A percentile compares a stretch with the other conserved stretches of the same genome.
Evolutionary conservation across 176 grass and related monocot species (phyloP).

Genomic region (Raddia guianensis): DNA sequence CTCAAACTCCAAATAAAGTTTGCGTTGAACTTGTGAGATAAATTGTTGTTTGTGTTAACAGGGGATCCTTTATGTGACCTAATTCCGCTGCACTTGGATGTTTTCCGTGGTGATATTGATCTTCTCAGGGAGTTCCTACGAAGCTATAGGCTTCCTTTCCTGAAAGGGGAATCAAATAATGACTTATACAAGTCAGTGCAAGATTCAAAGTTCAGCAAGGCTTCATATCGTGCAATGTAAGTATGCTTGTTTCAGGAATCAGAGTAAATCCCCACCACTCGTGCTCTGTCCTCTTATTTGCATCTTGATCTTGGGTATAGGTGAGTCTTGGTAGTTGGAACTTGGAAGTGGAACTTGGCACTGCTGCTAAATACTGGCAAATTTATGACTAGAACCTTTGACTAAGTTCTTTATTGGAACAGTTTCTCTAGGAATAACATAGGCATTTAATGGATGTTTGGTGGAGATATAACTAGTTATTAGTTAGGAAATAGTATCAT

Average conservation of each 20-base stretch:
- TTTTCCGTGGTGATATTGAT: constrained; percentile 73
- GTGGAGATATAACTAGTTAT: not conserved
- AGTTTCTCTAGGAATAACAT: not conserved
- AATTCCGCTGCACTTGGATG: constrained; percentile 91
- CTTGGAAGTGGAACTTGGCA: not conserved
- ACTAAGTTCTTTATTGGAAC: not conserved
- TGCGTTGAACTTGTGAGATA: not conserved
- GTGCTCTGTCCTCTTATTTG: not conserved
- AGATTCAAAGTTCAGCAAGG: constrained; percentile 66
- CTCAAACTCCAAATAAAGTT: not conserved
- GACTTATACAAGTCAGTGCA: constrained; percentile 30
- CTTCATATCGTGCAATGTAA: constrained; percentile 82
- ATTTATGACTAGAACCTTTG: not conserved
- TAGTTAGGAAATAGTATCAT: not conserved
- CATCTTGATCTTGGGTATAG: not conserved
- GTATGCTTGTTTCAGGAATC: constrained; percentile 26
- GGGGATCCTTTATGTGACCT: constrained; percentile 89
- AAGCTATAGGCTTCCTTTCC: constrained; percentile 79
- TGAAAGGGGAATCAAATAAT: constrained; percentile 43
- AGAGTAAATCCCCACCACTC: not conserved
- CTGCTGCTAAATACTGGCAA: not conserved
- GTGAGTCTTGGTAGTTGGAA: not conserved
- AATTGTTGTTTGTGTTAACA: constrained; percentile 40
- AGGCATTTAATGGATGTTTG: not conserved
- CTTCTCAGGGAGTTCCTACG: constrained; percentile 73